Percentiles rank a stretch among this genome's conserved stretches.
Conservation (phyloP, 352 stramenopile species). For the Elongisporangium undulatum region DNA sequence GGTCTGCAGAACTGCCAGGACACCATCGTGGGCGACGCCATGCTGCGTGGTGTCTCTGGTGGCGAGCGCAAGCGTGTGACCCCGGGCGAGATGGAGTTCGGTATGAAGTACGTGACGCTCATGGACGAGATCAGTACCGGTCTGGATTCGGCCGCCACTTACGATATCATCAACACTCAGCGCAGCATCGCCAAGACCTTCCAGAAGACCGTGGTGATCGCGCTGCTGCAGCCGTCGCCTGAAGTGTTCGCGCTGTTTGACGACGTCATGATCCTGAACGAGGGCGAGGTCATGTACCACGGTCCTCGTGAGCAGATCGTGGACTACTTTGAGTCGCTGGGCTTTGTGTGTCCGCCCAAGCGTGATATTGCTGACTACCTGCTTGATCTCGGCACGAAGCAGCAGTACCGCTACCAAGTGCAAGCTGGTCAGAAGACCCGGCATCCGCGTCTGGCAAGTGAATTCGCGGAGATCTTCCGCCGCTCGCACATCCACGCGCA, state of each 20-base stretch:
- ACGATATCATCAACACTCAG: slow-evolving; percentile 50
- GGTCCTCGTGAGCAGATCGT: slow-evolving; percentile 19
- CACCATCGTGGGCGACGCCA: too few species aligned
- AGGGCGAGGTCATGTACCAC: slow-evolving; percentile 37
- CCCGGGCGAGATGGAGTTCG: too few species aligned
- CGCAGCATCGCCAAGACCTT: slow-evolving; percentile 40
- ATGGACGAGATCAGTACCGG: too few species aligned
- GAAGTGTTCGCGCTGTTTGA: slow-evolving; percentile 53
- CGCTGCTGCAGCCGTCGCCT: slow-evolving; percentile 72
- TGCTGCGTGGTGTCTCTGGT: too few species aligned
- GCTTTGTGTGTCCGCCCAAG: slow-evolving; percentile 19
- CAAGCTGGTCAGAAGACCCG: too few species aligned
- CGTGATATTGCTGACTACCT: slow-evolving; percentile 34
- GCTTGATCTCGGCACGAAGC: slow-evolving; percentile 31
- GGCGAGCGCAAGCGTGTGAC: too few species aligned
- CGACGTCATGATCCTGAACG: slow-evolving; percentile 44
- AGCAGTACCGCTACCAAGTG: slow-evolving; percentile 26
- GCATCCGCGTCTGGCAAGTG: slow-evolving; percentile 17
- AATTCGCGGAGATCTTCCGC: slow-evolving; percentile 35
- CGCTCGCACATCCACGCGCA: slow-evolving; percentile 24
- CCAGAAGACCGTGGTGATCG: slow-evolving; percentile 52
- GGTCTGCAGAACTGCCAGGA: too few species aligned
- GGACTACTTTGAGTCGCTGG: slow-evolving; percentile 25
- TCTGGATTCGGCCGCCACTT: too few species aligned
- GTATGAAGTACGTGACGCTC: too few species aligned